These are phyloP conservation scores for Apiotrichum montevideense DNA, from an alignment of 1,284 basidiomycete genomes.

Conservation along the genomic window DNA sequence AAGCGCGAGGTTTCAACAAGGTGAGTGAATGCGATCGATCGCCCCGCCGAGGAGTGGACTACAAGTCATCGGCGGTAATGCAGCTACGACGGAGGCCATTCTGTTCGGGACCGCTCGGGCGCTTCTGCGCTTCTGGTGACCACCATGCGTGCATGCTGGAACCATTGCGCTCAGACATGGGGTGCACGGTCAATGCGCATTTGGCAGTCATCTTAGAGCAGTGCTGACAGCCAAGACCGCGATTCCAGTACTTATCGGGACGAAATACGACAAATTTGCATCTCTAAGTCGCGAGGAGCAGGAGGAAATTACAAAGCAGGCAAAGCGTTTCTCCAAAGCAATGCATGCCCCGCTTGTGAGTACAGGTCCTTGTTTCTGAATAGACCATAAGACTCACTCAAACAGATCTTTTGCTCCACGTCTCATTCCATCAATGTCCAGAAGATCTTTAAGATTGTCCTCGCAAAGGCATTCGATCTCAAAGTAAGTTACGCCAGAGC, in stretches of 20 bases:
- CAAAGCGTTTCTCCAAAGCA: slow-evolving; percentile 90
- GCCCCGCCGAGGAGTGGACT: too few species aligned
- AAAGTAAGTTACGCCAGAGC: slow-evolving; percentile 30
- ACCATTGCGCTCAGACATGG: too few species aligned
- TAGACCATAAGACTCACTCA: not conserved
- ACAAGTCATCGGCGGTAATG: too few species aligned
- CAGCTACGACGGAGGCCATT: too few species aligned
- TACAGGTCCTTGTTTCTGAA: not conserved
- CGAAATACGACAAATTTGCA: slow-evolving; percentile 96
- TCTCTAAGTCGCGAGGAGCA: slow-evolving; percentile 93
- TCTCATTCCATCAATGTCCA: slow-evolving; percentile 97
- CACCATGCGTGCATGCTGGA: too few species aligned
- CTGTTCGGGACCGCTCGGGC: too few species aligned
- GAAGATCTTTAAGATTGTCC: slow-evolving; percentile 83
- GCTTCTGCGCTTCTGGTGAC: too few species aligned
- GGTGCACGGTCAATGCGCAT: too few species aligned
- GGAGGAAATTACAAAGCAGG: slow-evolving; percentile 97
- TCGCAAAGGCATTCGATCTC: slow-evolving; percentile 49
- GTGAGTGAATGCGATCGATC: slow-evolving; percentile 34
- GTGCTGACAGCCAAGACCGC: slow-evolving; percentile 60
- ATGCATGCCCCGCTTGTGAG: slow-evolving; percentile 85
- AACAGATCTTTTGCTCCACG: slow-evolving; percentile 87
- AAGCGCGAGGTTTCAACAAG: slow-evolving; percentile 97
- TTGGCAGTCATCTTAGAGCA: too few species aligned
- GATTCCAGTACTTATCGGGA: slow-evolving; percentile 92